Base-by-base conservation (phyloP, 495 filamentous ascomycete species). In the Ascodesmis nigricans region DNA sequence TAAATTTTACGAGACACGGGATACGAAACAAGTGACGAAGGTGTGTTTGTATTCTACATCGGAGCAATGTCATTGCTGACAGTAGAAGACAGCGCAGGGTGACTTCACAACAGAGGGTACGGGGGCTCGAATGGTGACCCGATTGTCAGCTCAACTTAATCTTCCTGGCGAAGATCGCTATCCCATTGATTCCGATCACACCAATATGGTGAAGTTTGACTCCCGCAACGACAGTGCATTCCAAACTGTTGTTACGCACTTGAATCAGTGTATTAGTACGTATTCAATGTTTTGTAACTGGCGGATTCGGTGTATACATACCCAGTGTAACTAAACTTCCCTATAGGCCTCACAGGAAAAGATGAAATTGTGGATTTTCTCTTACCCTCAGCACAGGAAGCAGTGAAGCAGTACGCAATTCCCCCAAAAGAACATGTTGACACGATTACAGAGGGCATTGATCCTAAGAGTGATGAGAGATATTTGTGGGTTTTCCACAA, bases 1-100 rank as follows among this genome's bases (percentile, higher is more conserved):
- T 19, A 59, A 52, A 21, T 60, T 62, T 33, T 54, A 59, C 18
- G 59, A 62, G 38, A 58, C 55, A 1, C 55, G 58, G 22, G 50
- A 56, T 29, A 54, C 58, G 6, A 25, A 25, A 6, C 23, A 6
- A 25, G n/a, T n/a, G n/a, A n/a, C n/a, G n/a, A n/a, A n/a, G n/a
- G n/a, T n/a, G n/a, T n/a, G n/a, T n/a, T n/a, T n/a, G n/a, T n/a
- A n/a, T n/a, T n/a, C n/a, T n/a, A n/a, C n/a, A n/a, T n/a, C n/a
- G n/a, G n/a, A n/a, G n/a, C n/a, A n/a, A n/a, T n/a, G n/a, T n/a
- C n/a, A n/a, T n/a, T n/a, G n/a, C n/a, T n/a, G n/a, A n/a, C n/a
- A 25, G 11, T 25, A 6, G 11, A 25, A 25, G 23, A 25, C 23
- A 11, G 23, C 6, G 23, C 6, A 25, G 23, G 25, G 33, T 10